Percentiles rank a stretch among this genome's conserved stretches.
Conservation (phyloP, 495 filamentous ascomycete genomes). For the Lophium mytilinum region DNA sequence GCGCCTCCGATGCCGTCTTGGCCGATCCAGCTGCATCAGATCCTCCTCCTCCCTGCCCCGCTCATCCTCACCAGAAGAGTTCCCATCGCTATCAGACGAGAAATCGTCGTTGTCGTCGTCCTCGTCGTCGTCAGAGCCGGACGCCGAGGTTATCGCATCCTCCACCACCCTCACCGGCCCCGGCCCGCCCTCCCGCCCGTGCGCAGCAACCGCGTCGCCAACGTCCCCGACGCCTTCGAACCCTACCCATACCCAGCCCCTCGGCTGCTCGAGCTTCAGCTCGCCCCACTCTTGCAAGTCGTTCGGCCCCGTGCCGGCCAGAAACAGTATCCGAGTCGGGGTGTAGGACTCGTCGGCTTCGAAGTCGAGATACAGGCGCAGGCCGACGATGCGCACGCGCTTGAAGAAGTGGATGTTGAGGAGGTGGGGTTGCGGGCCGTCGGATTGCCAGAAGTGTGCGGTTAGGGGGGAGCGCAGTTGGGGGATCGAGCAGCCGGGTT, state of each 20-base stretch:
- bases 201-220: no score
- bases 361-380: conserved; percentile 86
- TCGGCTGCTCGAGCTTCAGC: conserved; percentile 68
- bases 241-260: conserved; percentile 83
- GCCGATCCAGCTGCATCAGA: not conserved
- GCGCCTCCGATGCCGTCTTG: not conserved
- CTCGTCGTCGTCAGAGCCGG: conserved; percentile 25
- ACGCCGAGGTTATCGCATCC: conserved; percentile 9
- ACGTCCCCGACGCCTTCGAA: conserved; percentile 54
- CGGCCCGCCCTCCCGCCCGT: conserved; percentile 4
- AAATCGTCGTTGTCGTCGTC: conserved; percentile 18
- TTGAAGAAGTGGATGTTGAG: conserved; percentile 94
- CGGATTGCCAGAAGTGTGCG: conserved; percentile 89
- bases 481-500: conserved; percentile 81
- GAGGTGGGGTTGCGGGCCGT: conserved; percentile 91
- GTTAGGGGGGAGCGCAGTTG: conserved; percentile 76
- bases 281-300: conserved; percentile 76
- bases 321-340: conserved; percentile 81
- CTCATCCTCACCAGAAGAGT: conserved; percentile 10
- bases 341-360: conserved; percentile 91
- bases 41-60: conserved; percentile 19
- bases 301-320: conserved; percentile 79
- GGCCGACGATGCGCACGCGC: conserved; percentile 70
- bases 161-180: conserved; percentile 18
- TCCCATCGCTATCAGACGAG: no score